These are phyloP conservation scores for Rhododendron griersonianum DNA, from an alignment of 148 eudicot genomes.

Conservation along the genomic window DNA sequence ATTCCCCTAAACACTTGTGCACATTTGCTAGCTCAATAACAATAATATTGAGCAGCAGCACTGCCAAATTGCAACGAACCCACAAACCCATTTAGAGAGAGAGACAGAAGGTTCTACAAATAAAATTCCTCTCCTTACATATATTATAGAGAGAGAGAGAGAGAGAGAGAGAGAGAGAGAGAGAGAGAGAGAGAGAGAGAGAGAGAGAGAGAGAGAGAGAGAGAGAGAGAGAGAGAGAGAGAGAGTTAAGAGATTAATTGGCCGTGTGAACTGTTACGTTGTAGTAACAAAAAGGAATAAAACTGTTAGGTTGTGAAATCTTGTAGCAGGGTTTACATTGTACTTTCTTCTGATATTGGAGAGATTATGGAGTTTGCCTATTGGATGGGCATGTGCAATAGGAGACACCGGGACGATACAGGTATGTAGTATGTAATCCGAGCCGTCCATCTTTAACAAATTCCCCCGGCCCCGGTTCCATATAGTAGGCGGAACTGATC, in stretches of 20 bases:
- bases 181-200: neutral
- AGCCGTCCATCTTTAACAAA: too few relatives aligned
- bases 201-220: neutral
- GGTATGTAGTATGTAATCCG: too few relatives aligned
- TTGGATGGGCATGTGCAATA: too few relatives aligned
- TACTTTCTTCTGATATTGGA: too few relatives aligned
- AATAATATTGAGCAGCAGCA: neutral
- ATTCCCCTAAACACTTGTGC: conserved; percentile 2
- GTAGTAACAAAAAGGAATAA: neutral
- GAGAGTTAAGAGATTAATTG: too few relatives aligned
- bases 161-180: neutral
- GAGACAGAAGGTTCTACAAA: neutral
- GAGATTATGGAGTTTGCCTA: neutral
- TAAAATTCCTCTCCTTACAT: neutral
- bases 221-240: too few relatives aligned
- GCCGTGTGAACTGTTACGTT: neutral
- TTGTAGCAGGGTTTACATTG: neutral
- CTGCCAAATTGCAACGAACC: neutral
- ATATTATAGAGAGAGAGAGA: neutral
- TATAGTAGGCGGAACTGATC: too few relatives aligned
- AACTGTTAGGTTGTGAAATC: neutral
- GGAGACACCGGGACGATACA: too few relatives aligned
- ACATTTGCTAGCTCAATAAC: neutral
- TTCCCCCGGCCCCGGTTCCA: too few relatives aligned
- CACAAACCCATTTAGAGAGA: conserved; percentile 3